Evolutionary conservation across 306 rosid species (phyloP).

Genomic region (Lathyrus aphaca): DNA sequence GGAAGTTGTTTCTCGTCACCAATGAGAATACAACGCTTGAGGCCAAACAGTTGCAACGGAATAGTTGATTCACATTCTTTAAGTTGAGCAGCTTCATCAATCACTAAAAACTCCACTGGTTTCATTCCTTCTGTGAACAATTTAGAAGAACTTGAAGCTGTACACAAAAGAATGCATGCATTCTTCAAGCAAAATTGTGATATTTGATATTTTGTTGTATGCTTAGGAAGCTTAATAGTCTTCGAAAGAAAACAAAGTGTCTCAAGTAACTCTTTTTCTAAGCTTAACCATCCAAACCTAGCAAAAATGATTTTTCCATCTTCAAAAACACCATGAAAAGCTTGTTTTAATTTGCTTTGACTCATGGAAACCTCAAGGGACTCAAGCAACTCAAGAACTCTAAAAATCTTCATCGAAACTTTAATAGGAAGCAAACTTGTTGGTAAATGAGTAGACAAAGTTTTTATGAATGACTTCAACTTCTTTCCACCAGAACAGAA

Average conservation of each 20-base stretch:
- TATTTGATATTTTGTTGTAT: not conserved
- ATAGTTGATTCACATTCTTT: constrained; percentile 68
- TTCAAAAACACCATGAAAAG: not conserved
- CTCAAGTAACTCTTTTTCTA: constrained; percentile 11
- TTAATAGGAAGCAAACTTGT: constrained; percentile 44
- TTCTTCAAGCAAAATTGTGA: constrained; percentile 38
- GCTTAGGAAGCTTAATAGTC: constrained; percentile 21
- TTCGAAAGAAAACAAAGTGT: constrained; percentile 19
- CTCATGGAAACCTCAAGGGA: constrained; percentile 26
- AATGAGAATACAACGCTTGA: constrained; percentile 48
- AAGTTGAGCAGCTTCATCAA: constrained; percentile 69
- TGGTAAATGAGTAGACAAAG: constrained; percentile 56
- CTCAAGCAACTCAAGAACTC: constrained; percentile 26
- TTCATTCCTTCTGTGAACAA: constrained; percentile 16
- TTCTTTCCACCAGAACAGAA: constrained; percentile 12
- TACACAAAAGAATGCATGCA: constrained; percentile 45
- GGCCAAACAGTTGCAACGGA: constrained; percentile 57
- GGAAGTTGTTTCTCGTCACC: too few relatives aligned
- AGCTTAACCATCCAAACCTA: constrained; percentile 16
- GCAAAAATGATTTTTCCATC: not conserved
- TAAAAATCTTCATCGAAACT: constrained; percentile 24
- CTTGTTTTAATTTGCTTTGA: not conserved
- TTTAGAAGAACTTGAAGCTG: constrained; percentile 52
- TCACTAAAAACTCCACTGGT: constrained; percentile 37
- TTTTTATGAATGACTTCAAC: constrained; percentile 27